Evolutionary conservation across 495 filamentous ascomycete genomes (phyloP), one percentile per base, ranked within the genome.

Genomic region (Podospora pseudopauciseta): DNA sequence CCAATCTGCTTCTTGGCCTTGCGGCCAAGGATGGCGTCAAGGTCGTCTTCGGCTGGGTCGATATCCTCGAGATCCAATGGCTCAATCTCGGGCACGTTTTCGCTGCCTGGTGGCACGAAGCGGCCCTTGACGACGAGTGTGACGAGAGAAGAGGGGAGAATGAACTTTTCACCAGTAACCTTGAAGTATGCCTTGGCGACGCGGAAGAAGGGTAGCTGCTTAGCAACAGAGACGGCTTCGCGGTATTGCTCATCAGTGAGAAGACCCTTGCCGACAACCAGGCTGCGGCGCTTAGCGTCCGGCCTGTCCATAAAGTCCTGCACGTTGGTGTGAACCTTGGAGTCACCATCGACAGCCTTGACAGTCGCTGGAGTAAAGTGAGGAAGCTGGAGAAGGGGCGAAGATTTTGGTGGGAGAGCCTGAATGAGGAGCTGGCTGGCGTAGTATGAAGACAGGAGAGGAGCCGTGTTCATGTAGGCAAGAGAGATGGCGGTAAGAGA

Each of bases 111-210:
- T 0, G 95, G 94, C 20, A 97, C 87, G 68, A 99, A 89, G 67
- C 95, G 91, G n/a, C 88, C 92, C 81, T 99, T 99, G 70, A 99
- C 85, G 59, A 99, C 92, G 65, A 99, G 89, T 63, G 94, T 92
- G 59, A 98, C 93, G 59, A 99, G 85, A 71, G 92, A 95, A 72
- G 90, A 90, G n/a, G 95, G 94, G 16, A 92, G 96, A 75, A 98
- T 90, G 76, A 88, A 91, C 67, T 89, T 91, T 80, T 99, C 95
- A 67, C 95, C 95, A 71, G 91, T 89, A 63, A 99, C 95, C 83
- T 99, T 99, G 87, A 99, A 99, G 81, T 96, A 99, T 2, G 92
- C 92, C 81, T 93, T 94, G 76, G 93, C 92, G n/a, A 98, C 86
- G 66, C 90, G 84, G 60, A 98, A 81, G 58, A 86, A 83, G 0